Evolutionary conservation across 2,329 filamentous ascomycete species (phyloP).

Genomic region (Penicillium decumbens): DNA sequence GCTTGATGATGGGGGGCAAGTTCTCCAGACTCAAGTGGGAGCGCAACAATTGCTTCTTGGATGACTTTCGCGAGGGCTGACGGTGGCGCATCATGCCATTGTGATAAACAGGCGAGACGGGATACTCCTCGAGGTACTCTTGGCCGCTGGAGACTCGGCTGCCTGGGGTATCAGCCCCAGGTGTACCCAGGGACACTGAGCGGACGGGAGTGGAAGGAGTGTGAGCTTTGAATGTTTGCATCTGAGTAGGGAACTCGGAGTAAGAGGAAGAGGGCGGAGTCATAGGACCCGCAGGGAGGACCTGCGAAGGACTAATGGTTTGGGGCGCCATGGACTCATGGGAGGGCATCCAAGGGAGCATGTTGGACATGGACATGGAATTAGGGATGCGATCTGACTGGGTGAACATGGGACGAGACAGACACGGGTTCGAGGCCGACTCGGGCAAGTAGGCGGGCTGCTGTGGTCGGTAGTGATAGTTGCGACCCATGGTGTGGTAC

Average conservation of each 20-base stretch:
- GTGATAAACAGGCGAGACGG: conserved; percentile 32
- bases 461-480: conserved; percentile 33
- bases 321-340: conserved; percentile 33
- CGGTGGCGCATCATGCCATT: conserved; percentile 33
- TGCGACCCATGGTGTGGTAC: conserved; percentile 35
- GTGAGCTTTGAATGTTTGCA: conserved; percentile 34
- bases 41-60: conserved; percentile 30
- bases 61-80: conserved; percentile 33
- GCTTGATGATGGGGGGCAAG: conserved; percentile 37
- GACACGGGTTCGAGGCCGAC: conserved; percentile 37
- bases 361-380: conserved; percentile 37
- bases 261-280: conserved; percentile 39
- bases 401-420: conserved; percentile 38
- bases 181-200: conserved; percentile 29
- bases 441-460: conserved; percentile 35
- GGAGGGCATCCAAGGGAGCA: conserved; percentile 35
- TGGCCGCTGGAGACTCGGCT: conserved; percentile 33
- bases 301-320: conserved; percentile 37
- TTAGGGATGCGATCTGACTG: conserved; percentile 33
- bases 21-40: conserved; percentile 35
- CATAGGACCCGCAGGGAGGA: conserved; percentile 29
- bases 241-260: conserved; percentile 34
- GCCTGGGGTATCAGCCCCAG: conserved; percentile 34
- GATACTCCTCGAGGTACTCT: conserved; percentile 37
- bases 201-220: conserved; percentile 36